Conservation (phyloP, 1,139 yeast species). For the Diutina siamensis region DNA sequence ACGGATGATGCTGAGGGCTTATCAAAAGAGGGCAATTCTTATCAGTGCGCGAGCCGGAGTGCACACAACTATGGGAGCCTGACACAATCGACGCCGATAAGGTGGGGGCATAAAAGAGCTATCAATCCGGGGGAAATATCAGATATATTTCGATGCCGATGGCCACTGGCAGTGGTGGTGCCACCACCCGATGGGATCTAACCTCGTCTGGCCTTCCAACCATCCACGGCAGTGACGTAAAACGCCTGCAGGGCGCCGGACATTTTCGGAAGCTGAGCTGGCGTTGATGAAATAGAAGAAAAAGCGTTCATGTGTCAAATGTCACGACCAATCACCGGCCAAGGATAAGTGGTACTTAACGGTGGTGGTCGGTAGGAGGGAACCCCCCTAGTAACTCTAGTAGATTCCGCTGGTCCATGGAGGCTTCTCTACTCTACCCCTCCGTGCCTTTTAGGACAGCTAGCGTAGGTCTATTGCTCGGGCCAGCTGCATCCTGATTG, state of each 20-base stretch:
- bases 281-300: neutral
- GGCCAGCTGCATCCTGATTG: neutral
- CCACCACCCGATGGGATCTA: no score
- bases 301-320: conserved; percentile 1
- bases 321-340: neutral
- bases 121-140: neutral
- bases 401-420: neutral
- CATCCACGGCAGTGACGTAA: conserved; percentile 3
- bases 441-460: no score
- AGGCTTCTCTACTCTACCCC: no score
- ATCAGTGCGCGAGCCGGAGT: neutral
- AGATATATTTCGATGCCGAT: no score
- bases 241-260: neutral
- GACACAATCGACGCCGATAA: neutral
- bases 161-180: no score
- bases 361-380: no score
- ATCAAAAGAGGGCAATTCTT: conserved; percentile 1
- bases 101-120: neutral
- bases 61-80: no score
- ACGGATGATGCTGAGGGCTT: conserved; percentile 11
- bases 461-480: neutral
- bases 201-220: no score
- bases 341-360: neutral
- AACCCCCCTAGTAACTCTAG: no score
- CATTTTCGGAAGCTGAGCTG: neutral